Evolutionary conservation across 768 basidiomycete species (phyloP), one percentile per base, ranked within the genome.

Genomic region (Dentipellis sp.): DNA sequence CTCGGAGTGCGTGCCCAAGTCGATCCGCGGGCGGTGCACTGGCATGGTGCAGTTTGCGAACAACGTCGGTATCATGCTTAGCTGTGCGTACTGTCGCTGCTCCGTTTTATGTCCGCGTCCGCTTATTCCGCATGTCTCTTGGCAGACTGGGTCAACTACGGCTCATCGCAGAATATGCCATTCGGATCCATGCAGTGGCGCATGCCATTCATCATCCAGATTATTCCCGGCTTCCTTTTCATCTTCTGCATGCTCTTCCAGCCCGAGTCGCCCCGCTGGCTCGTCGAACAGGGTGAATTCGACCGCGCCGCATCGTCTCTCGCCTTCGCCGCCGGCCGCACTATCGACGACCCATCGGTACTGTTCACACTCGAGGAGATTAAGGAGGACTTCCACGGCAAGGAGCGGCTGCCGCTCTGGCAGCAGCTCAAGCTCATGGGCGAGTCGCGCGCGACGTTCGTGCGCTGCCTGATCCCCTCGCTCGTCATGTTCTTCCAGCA

Each of bases 211-310:
- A 73, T 74, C 38, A 55, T 80, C 36, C 80, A 81, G 66, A 62
- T 81, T 52, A 59, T 83, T 40, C 81, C 80, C 4, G 79, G 80
- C 2, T 63, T 78, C 16, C 58, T 82, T 0, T 76, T 83, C 60
- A 22, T 61, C 76, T 8, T 55, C 17, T 19, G 69, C 5, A 78
- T 81, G 75, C 48, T 72, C 7, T 74, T 73, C 53, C 76, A 79
- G 56, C 77, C 78, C 5, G 80, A 82, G 60, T 81, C 80, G 0
- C 81, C 81, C 11, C 71, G 80, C n/a, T 80, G 76, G 77, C 66
- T 82, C 21, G 78, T 76, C 21, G 79, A 79, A 62, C 70, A 74
- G 52, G 67, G 70, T 23, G 68, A 70, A 38, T 70, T 74, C 36
- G 72, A 73, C 12, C 68, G 69, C 12, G 79, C 79, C 16, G 72